These are phyloP conservation scores for Dactylorhiza incarnata DNA, from an alignment of 106 monocot genomes.

Conservation along the genomic window DNA sequence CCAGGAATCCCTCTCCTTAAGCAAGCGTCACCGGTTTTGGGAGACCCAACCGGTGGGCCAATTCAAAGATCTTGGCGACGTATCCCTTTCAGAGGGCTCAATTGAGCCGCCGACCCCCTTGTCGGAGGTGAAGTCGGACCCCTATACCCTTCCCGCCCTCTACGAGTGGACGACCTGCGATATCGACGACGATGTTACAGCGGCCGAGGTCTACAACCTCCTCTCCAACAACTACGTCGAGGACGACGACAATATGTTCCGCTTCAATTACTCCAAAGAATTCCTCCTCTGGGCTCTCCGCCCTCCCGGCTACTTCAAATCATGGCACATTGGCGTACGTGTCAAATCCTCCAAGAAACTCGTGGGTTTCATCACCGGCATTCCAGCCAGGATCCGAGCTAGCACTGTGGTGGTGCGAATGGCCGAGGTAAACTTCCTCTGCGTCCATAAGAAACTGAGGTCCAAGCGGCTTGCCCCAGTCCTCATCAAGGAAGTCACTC, in stretches of 20 bases:
- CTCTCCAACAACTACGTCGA: conserved; percentile 81
- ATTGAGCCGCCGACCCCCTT: conserved; percentile 57
- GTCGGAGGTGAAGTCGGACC: conserved; percentile 53
- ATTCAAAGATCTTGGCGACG: conserved; percentile 57
- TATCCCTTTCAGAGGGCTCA: conserved; percentile 45
- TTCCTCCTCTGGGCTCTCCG: conserved; percentile 81
- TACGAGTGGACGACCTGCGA: conserved; percentile 84
- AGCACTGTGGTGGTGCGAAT: conserved; percentile 36
- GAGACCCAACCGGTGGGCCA: conserved; percentile 87
- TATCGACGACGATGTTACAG: conserved; percentile 38
- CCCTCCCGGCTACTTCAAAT: conserved; percentile 52
- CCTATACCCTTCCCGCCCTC: conserved; percentile 56
- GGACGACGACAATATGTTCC: conserved; percentile 92
- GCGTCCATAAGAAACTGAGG: conserved; percentile 74
- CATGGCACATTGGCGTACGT: conserved; percentile 85
- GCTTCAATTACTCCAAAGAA: conserved; percentile 72
- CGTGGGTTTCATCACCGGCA: conserved; percentile 83
- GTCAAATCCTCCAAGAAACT: conserved; percentile 54
- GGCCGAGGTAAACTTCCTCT: conserved; percentile 82
- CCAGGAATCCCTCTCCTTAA: conserved; percentile 48
- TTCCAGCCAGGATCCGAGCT: conserved; percentile 56
- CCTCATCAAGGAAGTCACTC: conserved; percentile 68
- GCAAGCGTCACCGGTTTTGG: conserved; percentile 64
- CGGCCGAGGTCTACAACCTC: conserved; percentile 61
- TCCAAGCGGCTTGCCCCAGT: conserved; percentile 78